Conservation (phyloP, 2,329 filamentous ascomycete genomes). For the Claviceps spartinae region DNA sequence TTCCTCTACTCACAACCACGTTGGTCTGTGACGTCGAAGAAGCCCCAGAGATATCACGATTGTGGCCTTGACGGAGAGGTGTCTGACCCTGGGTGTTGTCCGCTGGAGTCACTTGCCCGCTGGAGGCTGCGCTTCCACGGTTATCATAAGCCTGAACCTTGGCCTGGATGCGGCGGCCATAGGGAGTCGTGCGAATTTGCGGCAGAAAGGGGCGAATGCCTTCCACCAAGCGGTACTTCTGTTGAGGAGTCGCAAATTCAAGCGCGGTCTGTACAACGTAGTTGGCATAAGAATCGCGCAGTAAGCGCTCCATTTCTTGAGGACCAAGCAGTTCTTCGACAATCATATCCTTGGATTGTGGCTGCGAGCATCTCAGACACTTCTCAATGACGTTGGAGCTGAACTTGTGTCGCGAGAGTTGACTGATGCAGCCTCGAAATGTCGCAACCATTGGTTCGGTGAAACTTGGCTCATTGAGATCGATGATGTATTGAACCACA, state of each 20-base stretch:
- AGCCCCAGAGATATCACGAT: slow-evolving; percentile 29
- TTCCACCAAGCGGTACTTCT: slow-evolving; percentile 66
- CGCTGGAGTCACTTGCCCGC: slow-evolving; percentile 37
- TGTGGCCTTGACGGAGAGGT: slow-evolving; percentile 29
- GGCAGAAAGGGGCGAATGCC: slow-evolving; percentile 74
- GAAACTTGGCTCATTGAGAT: slow-evolving; percentile 75
- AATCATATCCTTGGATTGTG: slow-evolving; percentile 63
- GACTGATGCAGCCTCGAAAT: slow-evolving; percentile 61
- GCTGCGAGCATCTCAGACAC: slow-evolving; percentile 70
- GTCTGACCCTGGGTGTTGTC: slow-evolving; percentile 43
- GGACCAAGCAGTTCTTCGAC: slow-evolving; percentile 67
- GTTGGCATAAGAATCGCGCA: slow-evolving; percentile 90
- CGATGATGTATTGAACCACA: slow-evolving; percentile 96
- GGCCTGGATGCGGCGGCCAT: slow-evolving; percentile 83
- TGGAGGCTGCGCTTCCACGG: slow-evolving; percentile 27
- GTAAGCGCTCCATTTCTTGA: slow-evolving; percentile 71
- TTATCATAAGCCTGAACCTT: slow-evolving; percentile 60
- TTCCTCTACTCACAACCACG: slow-evolving; percentile 13
- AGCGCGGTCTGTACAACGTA: slow-evolving; percentile 96
- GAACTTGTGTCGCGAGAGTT: slow-evolving; percentile 88
- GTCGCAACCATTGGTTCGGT: slow-evolving; percentile 76
- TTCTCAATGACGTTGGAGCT: slow-evolving; percentile 99
- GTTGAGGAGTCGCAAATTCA: slow-evolving; percentile 63
- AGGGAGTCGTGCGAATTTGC: slow-evolving; percentile 76
- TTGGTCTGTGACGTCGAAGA: slow-evolving; percentile 22